These are phyloP conservation scores for Erythrobasidium yunnanense DNA, from an alignment of 768 basidiomycete species.

Conservation along the genomic window DNA sequence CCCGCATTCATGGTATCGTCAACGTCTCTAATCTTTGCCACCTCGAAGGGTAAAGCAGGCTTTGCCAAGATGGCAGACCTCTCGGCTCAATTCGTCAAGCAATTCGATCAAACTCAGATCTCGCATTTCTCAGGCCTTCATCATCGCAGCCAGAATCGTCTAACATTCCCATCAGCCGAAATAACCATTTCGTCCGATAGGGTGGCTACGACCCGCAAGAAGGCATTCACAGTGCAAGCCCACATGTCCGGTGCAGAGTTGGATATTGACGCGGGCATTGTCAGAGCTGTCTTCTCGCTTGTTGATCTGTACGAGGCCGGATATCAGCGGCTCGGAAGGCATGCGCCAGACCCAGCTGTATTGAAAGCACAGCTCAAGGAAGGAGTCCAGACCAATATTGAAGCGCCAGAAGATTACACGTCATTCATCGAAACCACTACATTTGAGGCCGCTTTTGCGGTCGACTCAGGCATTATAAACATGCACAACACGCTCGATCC, in stretches of 20 bases:
- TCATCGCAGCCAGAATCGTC: slow-evolving; percentile 59
- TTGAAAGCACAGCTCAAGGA: background rate
- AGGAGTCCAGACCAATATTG: background rate
- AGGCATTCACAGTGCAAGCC: slow-evolving; percentile 51
- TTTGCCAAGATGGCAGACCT: slow-evolving; percentile 60
- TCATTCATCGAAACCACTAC: slow-evolving; percentile 2
- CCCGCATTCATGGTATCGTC: slow-evolving; percentile 80
- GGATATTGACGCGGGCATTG: slow-evolving; percentile 69
- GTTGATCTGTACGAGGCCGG: slow-evolving; percentile 72
- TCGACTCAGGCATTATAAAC: slow-evolving; percentile 63
- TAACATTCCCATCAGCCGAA: slow-evolving; percentile 53
- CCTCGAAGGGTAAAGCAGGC: slow-evolving; percentile 66
- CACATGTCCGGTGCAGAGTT: slow-evolving; percentile 73
- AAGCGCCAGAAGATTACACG: background rate
- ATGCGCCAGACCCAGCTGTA: background rate
- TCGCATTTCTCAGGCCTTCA: slow-evolving; percentile 52
- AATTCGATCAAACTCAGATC: slow-evolving; percentile 65
- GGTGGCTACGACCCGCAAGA: slow-evolving; percentile 40
- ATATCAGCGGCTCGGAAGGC: slow-evolving; percentile 55
- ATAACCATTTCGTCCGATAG: slow-evolving; percentile 5
- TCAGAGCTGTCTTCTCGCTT: slow-evolving; percentile 66
- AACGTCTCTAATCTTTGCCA: slow-evolving; percentile 59
- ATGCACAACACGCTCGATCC: slow-evolving; percentile 18
- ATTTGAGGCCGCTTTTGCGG: slow-evolving; percentile 49
- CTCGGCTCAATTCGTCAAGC: slow-evolving; percentile 66